Base-by-base conservation (phyloP, 768 basidiomycete genomes). In the Amanita jacksonii region DNA sequence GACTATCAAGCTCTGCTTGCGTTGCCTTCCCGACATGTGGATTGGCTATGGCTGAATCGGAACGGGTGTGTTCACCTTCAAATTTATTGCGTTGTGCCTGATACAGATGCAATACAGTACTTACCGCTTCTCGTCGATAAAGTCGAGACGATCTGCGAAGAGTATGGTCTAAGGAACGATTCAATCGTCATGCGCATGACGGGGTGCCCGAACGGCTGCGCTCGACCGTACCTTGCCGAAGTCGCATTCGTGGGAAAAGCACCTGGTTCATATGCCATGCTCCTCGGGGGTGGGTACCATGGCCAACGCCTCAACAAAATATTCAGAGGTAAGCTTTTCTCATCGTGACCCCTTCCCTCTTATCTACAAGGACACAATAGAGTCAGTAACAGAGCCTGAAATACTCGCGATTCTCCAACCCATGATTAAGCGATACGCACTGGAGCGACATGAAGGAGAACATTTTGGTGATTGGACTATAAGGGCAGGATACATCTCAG, bases 111-210 rank as follows among this genome's bases (percentile, higher is more conserved):
- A 52, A n/a, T n/a, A n/a, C n/a, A 87, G 84, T 99, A 97, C 62
- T 70, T 99, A 9, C 96, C 94, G 12, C 55, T 97, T 10, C 79
- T 98, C 31, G 72, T 98, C 46, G 83, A 89, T 64, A 97, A 97
- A 65, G 84, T 98, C 13, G 94, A 99, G 68, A 79, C 81, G 64
- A 84, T 97, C 5, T 88, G 86, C 56, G 96, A 98, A 60, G 87
- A 92, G 60, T 85, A 81, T 53, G 94, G 94, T 15, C 69, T 98
- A 32, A 74, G 94, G 36, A 83, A 96, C 58, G 94, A 99, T 62
- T 81, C 85, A 2, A 94, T 98, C 51, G 79, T 97, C 48, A 97
- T 99, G 94, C 78, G 94, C 42, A 97, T 98, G 93, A 97, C 93
- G 12, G 94, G 94, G 39, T 97, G 93, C 53, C 89, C 89, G 2